Evolutionary conservation across 208 protist species (phyloP).

Genomic region (Porcisia hertigi): DNA sequence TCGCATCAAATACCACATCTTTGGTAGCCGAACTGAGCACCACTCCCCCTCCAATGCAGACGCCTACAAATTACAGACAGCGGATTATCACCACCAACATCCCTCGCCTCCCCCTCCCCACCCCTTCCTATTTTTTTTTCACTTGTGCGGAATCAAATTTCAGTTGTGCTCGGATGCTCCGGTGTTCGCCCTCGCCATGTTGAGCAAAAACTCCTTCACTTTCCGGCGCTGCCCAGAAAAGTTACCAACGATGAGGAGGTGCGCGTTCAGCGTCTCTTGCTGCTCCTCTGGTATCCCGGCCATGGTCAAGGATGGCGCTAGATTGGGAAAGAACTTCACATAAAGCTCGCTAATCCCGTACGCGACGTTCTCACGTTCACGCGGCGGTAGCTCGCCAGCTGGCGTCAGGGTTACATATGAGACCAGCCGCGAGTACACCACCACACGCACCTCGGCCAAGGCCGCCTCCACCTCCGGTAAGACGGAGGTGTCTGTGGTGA

Average conservation of each 20-base stretch:
- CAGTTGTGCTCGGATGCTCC: neutral
- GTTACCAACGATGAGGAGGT: slow-evolving; percentile 43
- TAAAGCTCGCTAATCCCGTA: slow-evolving; percentile 50
- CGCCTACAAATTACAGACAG: neutral
- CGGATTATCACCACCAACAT: neutral
- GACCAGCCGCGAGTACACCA: slow-evolving; percentile 45
- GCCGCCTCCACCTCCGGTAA: slow-evolving; percentile 20
- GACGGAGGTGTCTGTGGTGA: slow-evolving; percentile 17
- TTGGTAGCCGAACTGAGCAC: neutral
- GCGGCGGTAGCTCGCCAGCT: slow-evolving; percentile 28
- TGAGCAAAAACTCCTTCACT: slow-evolving; percentile 63
- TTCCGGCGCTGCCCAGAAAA: slow-evolving; percentile 44
- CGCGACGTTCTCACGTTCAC: slow-evolving; percentile 36
- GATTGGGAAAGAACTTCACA: slow-evolving; percentile 45
- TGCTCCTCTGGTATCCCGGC: slow-evolving; percentile 29
- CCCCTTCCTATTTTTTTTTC: neutral
- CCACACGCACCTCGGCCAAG: slow-evolving; percentile 33
- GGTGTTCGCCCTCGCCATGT: slow-evolving; percentile 10
- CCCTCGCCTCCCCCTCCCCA: neutral
- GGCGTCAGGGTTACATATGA: slow-evolving; percentile 39
- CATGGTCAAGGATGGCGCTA: slow-evolving; percentile 31
- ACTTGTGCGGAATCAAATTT: neutral
- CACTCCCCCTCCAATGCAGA: neutral
- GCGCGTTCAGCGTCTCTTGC: slow-evolving; percentile 59
- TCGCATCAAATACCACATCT: neutral